phyloP scores from a whole-genome alignment of 2,329 filamentous ascomycete species.

The Cladosporium sp. region DNA sequence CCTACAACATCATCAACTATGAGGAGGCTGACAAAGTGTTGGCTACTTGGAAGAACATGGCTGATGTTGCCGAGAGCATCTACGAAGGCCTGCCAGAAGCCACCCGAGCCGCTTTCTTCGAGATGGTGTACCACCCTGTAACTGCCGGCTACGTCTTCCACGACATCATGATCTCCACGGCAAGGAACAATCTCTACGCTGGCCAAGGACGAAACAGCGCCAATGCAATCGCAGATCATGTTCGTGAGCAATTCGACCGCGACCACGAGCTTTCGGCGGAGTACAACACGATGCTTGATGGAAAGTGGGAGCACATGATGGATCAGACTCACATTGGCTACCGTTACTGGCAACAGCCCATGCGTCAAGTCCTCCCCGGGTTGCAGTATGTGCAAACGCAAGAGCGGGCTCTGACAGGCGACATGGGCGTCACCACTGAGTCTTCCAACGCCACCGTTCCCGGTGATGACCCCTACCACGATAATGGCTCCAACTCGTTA shows the following conservation, averaged over 20 bases:
- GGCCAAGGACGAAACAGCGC: constrained; percentile 54
- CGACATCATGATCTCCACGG: constrained; percentile 49
- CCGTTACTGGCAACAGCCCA: constrained; percentile 63
- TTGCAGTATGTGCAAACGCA: constrained; percentile 56
- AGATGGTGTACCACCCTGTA: constrained; percentile 59
- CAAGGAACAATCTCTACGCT: constrained; percentile 53
- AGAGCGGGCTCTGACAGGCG: constrained; percentile 57
- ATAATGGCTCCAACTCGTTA: constrained; percentile 49
- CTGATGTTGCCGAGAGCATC: constrained; percentile 51
- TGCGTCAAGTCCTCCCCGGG: constrained; percentile 63
- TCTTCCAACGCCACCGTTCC: constrained; percentile 63
- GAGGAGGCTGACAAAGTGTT: constrained; percentile 59
- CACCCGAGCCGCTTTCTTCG: constrained; percentile 57
- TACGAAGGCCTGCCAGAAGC: constrained; percentile 51
- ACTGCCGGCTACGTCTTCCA: constrained; percentile 55
- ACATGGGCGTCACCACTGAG: constrained; percentile 61
- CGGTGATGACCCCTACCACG: constrained; percentile 61
- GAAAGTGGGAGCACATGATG: constrained; percentile 55
- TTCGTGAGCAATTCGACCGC: constrained; percentile 52
- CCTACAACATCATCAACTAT: constrained; percentile 61
- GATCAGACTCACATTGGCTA: constrained; percentile 53
- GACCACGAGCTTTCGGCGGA: constrained; percentile 54
- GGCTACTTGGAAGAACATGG: constrained; percentile 52
- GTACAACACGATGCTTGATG: constrained; percentile 56
- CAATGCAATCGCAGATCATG: constrained; percentile 51